Evolutionary conservation across 331 rosid species (phyloP).

Genomic region (Saraca asoca): DNA sequence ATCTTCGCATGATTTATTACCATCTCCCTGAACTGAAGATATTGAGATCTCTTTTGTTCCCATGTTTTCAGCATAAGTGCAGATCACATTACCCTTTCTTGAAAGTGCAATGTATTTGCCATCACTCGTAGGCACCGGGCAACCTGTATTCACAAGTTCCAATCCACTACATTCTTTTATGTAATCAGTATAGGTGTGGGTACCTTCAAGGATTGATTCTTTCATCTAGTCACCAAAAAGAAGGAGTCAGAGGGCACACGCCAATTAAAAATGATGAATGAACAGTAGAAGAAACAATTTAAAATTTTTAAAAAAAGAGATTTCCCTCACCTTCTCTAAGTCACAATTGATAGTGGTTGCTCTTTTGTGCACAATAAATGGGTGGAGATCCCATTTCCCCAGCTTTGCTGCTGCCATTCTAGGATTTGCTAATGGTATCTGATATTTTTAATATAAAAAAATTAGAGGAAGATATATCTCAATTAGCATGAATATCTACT

Average conservation of each 20-base stretch:
- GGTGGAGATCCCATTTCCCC: slow-evolving; percentile 47
- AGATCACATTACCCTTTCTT: slow-evolving; percentile 33
- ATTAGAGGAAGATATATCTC: neutral
- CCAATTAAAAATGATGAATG: slow-evolving; percentile 25
- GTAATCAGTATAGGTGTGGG: slow-evolving; percentile 52
- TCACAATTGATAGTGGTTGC: slow-evolving; percentile 50
- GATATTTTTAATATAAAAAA: slow-evolving; percentile 1
- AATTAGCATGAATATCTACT: slow-evolving; percentile 28
- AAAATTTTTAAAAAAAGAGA: slow-evolving; percentile 9
- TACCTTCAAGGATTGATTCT: slow-evolving; percentile 61
- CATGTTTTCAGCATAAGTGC: slow-evolving; percentile 34
- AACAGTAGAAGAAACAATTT: neutral
- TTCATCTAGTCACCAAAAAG: slow-evolving; percentile 56
- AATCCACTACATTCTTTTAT: slow-evolving; percentile 59
- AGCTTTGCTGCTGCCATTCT: slow-evolving; percentile 40
- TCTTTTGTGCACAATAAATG: slow-evolving; percentile 57
- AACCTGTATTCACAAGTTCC: slow-evolving; percentile 27
- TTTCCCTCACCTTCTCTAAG: slow-evolving; percentile 58
- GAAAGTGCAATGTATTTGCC: slow-evolving; percentile 26
- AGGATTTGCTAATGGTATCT: slow-evolving; percentile 51
- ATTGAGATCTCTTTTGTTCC: slow-evolving; percentile 38
- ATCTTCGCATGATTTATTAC: slow-evolving; percentile 31
- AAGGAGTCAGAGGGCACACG: slow-evolving; percentile 21
- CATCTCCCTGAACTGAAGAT: slow-evolving; percentile 32
- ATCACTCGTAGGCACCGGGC: slow-evolving; percentile 24